Base-by-base conservation (phyloP, 164 flowering plant genomes). In the Berberis thunbergii region DNA sequence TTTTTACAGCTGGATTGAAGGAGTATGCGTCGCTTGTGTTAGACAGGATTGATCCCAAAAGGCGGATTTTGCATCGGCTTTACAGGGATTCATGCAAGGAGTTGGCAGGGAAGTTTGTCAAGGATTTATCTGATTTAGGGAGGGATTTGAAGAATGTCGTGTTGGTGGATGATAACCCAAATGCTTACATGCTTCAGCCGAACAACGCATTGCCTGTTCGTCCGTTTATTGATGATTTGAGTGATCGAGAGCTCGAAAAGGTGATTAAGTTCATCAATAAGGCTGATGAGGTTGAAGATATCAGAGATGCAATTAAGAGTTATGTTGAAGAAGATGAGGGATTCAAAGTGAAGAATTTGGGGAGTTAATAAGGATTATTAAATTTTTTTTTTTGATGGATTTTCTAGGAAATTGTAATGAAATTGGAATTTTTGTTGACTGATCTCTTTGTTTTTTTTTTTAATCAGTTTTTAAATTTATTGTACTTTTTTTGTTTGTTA, bases 121-220 rank as follows among this genome's bases (percentile, higher is more conserved):
- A 93, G 80, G 96, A 93, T 74, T 73, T 93, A 75, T 70, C 82
- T 1, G 74, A 67, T n/a, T 4, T 72, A 57, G 97, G 97, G 70
- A 80, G 97, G 72, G 94, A 90, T 60, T 58, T 93, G 77, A 73
- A 62, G 64, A 65, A 71, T 58, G 87, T 72, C n/a, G 86, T 85
- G 64, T 78, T 92, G 8, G 81, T 92, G 1, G 98, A 92, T 66
- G 98, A 92, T 54, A 87, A 92, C 43, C 96, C 96, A 4, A 80
- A 79, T 62, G 76, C 91, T 0, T 87, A 79, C 53, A 4, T 49
- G 41, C 60, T 82, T 2, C 93, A 92, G 64, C 91, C 89, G 5
- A 84, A 78, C 60, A 89, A 89, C 53, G 98, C 91, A 8, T 67
- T 92, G 44, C 88, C 83, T 3, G 68, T 89, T 11, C 56, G 40